Conservation (phyloP, 2,329 filamentous ascomycete species). For the Leptographium radiaticola region DNA sequence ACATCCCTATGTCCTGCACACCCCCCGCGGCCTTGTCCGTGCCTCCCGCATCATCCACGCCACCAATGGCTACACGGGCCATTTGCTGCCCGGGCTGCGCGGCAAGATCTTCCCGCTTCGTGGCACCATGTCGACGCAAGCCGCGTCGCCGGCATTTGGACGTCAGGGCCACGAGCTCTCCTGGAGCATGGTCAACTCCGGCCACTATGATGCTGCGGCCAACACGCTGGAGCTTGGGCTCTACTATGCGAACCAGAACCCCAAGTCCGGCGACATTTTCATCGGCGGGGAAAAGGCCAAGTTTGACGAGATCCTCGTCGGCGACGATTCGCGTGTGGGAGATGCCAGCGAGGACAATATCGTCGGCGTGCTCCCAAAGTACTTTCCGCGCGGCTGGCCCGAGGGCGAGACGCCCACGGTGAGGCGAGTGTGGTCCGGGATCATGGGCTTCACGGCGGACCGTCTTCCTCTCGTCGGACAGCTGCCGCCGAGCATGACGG, state of each 20-base stretch:
- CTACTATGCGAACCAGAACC: too few relatives aligned
- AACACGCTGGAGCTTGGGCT: too few relatives aligned
- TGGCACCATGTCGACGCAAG: constrained; percentile 38
- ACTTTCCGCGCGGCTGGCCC: constrained; percentile 18
- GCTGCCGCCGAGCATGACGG: constrained; percentile 21
- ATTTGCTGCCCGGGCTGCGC: constrained; percentile 36
- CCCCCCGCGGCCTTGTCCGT: constrained; percentile 28
- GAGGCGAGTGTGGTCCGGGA: constrained; percentile 34
- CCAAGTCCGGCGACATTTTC: too few relatives aligned
- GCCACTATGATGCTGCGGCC: constrained; percentile 33
- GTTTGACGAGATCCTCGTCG: too few relatives aligned
- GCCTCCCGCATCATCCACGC: constrained; percentile 42
- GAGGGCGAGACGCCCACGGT: constrained; percentile 14
- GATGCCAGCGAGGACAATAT: too few relatives aligned
- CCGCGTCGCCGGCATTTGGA: constrained; percentile 24
- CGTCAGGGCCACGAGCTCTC: constrained; percentile 24
- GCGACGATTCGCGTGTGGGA: too few relatives aligned
- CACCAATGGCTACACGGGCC: constrained; percentile 39
- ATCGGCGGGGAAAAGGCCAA: too few relatives aligned
- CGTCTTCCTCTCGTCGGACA: constrained; percentile 32
- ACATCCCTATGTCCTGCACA: constrained; percentile 33
- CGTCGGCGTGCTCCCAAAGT: too few relatives aligned
- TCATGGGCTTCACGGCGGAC: constrained; percentile 34
- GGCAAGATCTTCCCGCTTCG: constrained; percentile 30
- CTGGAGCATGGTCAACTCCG: constrained; percentile 34